A percentile compares a stretch with the other conserved stretches of the same genome.
phyloP scores from a whole-genome alignment of 2,329 filamentous ascomycete genomes.

The Ilyonectria sp. region DNA sequence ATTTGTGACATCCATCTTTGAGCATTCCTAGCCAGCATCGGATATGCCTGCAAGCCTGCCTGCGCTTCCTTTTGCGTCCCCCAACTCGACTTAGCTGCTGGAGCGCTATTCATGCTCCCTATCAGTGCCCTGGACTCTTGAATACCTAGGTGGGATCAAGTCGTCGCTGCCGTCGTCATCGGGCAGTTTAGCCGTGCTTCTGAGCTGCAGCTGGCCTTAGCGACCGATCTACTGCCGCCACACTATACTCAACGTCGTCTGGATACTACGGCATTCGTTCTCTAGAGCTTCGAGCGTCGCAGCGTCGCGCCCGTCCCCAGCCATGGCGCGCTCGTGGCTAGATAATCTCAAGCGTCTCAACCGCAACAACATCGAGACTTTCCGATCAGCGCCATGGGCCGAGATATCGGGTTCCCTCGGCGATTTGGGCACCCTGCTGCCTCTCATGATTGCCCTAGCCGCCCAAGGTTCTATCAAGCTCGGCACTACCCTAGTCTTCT shows the following conservation, averaged over 20 bases:
- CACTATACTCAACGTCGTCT: background rate
- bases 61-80: background rate
- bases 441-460: constrained; percentile 89
- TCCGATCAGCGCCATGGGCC: constrained; percentile 65
- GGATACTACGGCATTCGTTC: background rate
- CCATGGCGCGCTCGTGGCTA: constrained; percentile 48
- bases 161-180: background rate
- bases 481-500: constrained; percentile 88
- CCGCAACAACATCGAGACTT: constrained; percentile 64
- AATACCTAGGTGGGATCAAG: background rate
- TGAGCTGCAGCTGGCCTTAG: background rate
- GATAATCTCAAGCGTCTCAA: constrained; percentile 53
- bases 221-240: background rate
- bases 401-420: constrained; percentile 92
- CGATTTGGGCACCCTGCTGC: constrained; percentile 90
- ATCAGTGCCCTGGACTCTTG: background rate
- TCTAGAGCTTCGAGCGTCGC: background rate
- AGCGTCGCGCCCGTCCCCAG: background rate
- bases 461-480: constrained; percentile 85
- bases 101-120: background rate
- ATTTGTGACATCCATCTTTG: constrained; percentile 11
- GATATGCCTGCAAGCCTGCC: background rate
- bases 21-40: background rate
- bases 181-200: background rate
- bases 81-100: background rate